These are phyloP conservation scores for Hypoxylon subgilvum DNA, from an alignment of 495 filamentous ascomycete species.

Conservation along the genomic window DNA sequence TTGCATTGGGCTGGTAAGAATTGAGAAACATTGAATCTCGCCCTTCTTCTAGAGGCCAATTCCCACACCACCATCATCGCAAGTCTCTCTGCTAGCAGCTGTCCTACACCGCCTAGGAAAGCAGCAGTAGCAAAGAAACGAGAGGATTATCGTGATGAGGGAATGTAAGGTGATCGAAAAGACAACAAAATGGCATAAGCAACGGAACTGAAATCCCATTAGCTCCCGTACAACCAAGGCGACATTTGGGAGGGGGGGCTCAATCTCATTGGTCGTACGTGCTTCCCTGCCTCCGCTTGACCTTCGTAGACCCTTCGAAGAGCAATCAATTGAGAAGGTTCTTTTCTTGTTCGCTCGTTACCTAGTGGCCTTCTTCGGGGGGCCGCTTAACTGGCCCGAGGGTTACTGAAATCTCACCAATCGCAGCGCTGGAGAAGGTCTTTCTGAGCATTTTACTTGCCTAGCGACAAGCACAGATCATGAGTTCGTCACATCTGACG, in stretches of 20 bases:
- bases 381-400: slow-evolving; percentile 40
- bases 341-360: slow-evolving; percentile 24
- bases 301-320: slow-evolving; percentile 24
- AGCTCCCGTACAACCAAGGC: slow-evolving; percentile 35
- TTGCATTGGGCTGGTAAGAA: slow-evolving; percentile 42
- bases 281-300: slow-evolving; percentile 27
- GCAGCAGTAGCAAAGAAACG: slow-evolving; percentile 9
- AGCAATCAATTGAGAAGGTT: too few relatives aligned
- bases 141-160: slow-evolving; percentile 4
- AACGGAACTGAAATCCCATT: slow-evolving; percentile 38
- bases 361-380: slow-evolving; percentile 24
- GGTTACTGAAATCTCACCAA: slow-evolving; percentile 42
- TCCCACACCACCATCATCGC: slow-evolving; percentile 30
- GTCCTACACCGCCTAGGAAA: slow-evolving; percentile 33
- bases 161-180: slow-evolving; percentile 30
- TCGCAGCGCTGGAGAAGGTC: slow-evolving; percentile 33
- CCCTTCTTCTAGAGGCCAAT: slow-evolving; percentile 32
- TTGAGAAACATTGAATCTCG: slow-evolving; percentile 36
- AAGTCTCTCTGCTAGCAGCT: slow-evolving; percentile 10
- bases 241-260: slow-evolving; percentile 22
- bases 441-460: slow-evolving; percentile 30
- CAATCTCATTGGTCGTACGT: slow-evolving; percentile 37
- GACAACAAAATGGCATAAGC: slow-evolving; percentile 33
- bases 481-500: slow-evolving; percentile 47
- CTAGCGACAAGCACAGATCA: slow-evolving; percentile 47